Evolutionary conservation across 768 basidiomycete species (phyloP).

Genomic region (Leccinum pellstonianum): DNA sequence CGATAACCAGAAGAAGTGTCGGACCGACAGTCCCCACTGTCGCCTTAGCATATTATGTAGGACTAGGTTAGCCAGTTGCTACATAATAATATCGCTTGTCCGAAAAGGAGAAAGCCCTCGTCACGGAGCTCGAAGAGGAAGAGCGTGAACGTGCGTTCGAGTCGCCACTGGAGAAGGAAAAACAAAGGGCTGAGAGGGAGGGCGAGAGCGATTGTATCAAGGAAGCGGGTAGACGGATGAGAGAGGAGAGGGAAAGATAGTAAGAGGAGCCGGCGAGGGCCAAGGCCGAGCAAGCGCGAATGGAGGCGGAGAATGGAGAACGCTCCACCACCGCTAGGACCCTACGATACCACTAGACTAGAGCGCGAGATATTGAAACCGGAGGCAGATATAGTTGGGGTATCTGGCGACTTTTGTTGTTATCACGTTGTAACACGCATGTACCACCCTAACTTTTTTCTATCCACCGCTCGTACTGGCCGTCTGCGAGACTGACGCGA

Average conservation of each 20-base stretch:
- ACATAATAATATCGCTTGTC: too few species aligned
- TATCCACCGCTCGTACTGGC: conserved; percentile 63
- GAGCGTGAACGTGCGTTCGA: conserved; percentile 70
- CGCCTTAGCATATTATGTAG: too few species aligned
- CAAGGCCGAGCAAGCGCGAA: conserved; percentile 22
- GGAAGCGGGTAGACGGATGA: conserved; percentile 65
- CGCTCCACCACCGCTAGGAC: conserved; percentile 65
- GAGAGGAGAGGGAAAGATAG: conserved; percentile 64
- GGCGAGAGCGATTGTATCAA: conserved; percentile 70
- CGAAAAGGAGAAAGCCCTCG: conserved; percentile 42
- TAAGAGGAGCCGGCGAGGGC: conserved; percentile 42
- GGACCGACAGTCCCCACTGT: too few species aligned
- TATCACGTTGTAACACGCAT: not conserved
- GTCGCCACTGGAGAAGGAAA: conserved; percentile 58
- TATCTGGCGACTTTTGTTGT: too few species aligned
- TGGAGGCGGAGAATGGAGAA: conserved; percentile 35
- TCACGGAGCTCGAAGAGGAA: conserved; percentile 68
- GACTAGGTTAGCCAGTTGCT: too few species aligned
- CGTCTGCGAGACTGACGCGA: conserved; percentile 51
- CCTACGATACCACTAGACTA: too few species aligned
- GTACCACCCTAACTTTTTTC: conserved; percentile 51
- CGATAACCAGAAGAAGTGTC: too few species aligned
- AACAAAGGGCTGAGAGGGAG: conserved; percentile 49
- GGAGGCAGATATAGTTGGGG: too few species aligned
- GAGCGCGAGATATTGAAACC: too few species aligned